These are phyloP conservation scores for Aspergillus steynii DNA, from an alignment of 495 filamentous ascomycete genomes.

Conservation along the genomic window DNA sequence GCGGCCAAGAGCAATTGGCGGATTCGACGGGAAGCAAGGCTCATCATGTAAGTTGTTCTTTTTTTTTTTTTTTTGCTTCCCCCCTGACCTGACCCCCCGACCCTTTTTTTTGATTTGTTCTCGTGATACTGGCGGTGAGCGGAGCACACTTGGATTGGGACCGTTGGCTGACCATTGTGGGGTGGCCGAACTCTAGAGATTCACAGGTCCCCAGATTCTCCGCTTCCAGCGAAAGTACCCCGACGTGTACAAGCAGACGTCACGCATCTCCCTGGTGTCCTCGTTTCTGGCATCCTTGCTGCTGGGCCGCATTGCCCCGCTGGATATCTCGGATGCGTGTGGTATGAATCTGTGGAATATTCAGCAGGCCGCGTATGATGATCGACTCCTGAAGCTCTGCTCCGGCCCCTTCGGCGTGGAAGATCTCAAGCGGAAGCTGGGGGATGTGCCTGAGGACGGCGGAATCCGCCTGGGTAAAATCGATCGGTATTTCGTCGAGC, in stretches of 20 bases:
- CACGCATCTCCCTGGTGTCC: constrained; percentile 88
- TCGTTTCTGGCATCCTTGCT: constrained; percentile 94
- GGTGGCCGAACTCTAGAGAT: constrained; percentile 59
- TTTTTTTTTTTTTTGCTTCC: background rate
- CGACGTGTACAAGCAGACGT: constrained; percentile 74
- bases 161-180: background rate
- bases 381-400: constrained; percentile 72
- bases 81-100: background rate
- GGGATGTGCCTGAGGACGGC: constrained; percentile 75
- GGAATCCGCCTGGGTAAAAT: constrained; percentile 75
- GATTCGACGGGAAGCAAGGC: constrained; percentile 84
- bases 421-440: constrained; percentile 76
- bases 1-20: constrained; percentile 65
- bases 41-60: constrained; percentile 72
- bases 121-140: background rate
- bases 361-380: constrained; percentile 66
- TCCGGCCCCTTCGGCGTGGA: constrained; percentile 66
- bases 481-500: constrained; percentile 69
- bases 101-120: background rate
- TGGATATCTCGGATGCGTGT: constrained; percentile 93
- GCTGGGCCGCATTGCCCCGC: constrained; percentile 78
- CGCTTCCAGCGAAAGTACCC: constrained; percentile 79
- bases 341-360: constrained; percentile 98
- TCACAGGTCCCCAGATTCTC: constrained; percentile 96
- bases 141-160: background rate